A percentile compares a stretch with the other conserved stretches of the same genome.
Evolutionary conservation across 345 rosid genomes (phyloP).

Genomic region (Bruguiera parviflora): DNA sequence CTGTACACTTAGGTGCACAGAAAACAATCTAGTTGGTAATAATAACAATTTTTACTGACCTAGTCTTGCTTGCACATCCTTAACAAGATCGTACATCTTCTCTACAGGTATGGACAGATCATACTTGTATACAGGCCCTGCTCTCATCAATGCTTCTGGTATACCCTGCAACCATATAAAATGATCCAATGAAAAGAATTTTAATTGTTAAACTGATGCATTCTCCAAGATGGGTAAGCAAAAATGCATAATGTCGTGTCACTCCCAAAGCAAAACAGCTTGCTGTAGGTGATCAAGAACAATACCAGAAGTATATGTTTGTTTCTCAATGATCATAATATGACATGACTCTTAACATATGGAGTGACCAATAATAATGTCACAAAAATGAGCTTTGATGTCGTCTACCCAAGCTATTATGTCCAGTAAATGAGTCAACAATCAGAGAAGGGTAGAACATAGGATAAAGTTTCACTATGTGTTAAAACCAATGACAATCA

Average conservation of each 20-base stretch:
- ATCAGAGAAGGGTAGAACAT: not conserved
- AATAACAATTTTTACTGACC: constrained; percentile 40
- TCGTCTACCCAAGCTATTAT: no score
- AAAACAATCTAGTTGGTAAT: not conserved
- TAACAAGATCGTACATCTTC: constrained; percentile 77
- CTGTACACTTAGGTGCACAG: not conserved
- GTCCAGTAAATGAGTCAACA: no score
- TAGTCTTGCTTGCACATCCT: constrained; percentile 66
- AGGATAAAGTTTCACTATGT: not conserved
- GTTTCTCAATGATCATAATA: no score
- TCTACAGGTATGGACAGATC: constrained; percentile 87
- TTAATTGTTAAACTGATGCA: no score
- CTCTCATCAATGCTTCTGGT: constrained; percentile 81
- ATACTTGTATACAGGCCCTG: constrained; percentile 87
- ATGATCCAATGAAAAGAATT: constrained; percentile 1
- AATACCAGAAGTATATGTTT: not conserved
- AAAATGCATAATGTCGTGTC: not conserved
- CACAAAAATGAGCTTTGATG: no score
- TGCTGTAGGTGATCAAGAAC: not conserved
- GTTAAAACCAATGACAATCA: not conserved
- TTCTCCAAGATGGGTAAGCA: no score
- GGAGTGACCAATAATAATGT: no score
- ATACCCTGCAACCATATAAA: constrained; percentile 49
- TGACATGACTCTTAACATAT: no score
- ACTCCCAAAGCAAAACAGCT: not conserved